Evolutionary conservation across 176 grass and related monocot genomes (phyloP).

Genomic region (Tuctoria greenei): DNA sequence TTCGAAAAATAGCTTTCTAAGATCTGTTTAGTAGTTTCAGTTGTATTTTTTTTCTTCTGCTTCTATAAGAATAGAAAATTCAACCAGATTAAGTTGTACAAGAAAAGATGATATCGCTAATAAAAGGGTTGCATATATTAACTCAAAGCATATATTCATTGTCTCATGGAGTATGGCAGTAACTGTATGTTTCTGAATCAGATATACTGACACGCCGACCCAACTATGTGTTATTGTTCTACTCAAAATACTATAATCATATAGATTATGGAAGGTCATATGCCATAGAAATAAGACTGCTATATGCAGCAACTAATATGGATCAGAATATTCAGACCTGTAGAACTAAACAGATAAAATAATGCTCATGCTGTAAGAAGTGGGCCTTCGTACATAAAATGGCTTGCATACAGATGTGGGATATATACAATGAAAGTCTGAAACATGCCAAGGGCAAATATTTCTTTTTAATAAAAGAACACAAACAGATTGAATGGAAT

Average conservation of each 20-base stretch:
- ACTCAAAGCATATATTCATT: too few species aligned
- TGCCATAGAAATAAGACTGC: background rate
- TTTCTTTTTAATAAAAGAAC: too few species aligned
- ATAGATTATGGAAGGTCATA: background rate
- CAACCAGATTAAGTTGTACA: too few species aligned
- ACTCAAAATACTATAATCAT: background rate
- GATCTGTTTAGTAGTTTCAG: background rate
- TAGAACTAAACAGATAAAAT: background rate
- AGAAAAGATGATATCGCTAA: too few species aligned
- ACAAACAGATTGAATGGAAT: background rate
- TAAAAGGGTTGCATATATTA: too few species aligned
- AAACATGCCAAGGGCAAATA: constrained; percentile 12
- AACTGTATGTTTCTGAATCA: background rate
- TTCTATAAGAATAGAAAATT: too few species aligned
- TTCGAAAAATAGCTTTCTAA: background rate
- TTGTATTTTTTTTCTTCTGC: background rate
- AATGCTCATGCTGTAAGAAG: background rate
- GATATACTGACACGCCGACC: background rate
- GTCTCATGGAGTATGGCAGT: too few species aligned
- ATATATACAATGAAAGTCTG: background rate
- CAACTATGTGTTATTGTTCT: background rate
- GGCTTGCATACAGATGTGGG: background rate
- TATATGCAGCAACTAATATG: background rate
- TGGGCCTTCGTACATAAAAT: background rate
- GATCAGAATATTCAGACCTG: background rate